Conservation (phyloP, 305 asterid genomes). For the Rubia occidens region DNA sequence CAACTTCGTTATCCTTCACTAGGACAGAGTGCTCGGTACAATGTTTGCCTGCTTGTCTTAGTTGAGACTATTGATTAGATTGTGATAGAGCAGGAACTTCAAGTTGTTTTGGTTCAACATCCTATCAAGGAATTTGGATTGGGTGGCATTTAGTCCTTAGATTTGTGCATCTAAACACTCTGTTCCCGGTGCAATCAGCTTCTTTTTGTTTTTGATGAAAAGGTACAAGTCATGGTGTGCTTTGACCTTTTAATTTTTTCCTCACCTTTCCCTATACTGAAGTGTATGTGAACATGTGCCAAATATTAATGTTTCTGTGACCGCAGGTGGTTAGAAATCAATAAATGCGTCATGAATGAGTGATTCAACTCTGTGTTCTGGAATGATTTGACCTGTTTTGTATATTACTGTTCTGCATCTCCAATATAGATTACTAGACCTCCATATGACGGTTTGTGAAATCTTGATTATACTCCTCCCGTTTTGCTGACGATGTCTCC, state of each 20-base stretch:
- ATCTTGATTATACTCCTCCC: background rate
- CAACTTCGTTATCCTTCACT: background rate
- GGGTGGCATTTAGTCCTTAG: background rate
- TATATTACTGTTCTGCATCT: background rate
- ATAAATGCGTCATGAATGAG: slow-evolving; percentile 27
- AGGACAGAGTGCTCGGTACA: background rate
- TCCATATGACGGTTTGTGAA: background rate
- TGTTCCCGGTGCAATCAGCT: background rate
- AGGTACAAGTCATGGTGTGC: background rate
- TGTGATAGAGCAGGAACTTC: background rate
- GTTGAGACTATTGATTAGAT: background rate
- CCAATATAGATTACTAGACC: background rate
- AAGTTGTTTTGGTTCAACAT: background rate
- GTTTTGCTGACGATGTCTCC: background rate
- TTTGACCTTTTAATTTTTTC: background rate
- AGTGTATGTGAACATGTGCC: slow-evolving; percentile 34
- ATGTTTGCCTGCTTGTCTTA: background rate
- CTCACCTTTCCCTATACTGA: slow-evolving; percentile 10
- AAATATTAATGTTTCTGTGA: slow-evolving; percentile 34
- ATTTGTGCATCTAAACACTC: background rate
- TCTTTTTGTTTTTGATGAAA: background rate
- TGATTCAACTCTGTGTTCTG: slow-evolving; percentile 9
- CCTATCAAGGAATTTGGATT: too few species aligned
- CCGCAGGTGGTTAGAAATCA: slow-evolving; percentile 31
- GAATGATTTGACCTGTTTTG: slow-evolving; percentile 8